Percentiles rank a stretch among this genome's conserved stretches.
These are phyloP conservation scores for Aphanoascus verrucosus DNA, from an alignment of 2,329 filamentous ascomycete genomes.

Conservation along the genomic window DNA sequence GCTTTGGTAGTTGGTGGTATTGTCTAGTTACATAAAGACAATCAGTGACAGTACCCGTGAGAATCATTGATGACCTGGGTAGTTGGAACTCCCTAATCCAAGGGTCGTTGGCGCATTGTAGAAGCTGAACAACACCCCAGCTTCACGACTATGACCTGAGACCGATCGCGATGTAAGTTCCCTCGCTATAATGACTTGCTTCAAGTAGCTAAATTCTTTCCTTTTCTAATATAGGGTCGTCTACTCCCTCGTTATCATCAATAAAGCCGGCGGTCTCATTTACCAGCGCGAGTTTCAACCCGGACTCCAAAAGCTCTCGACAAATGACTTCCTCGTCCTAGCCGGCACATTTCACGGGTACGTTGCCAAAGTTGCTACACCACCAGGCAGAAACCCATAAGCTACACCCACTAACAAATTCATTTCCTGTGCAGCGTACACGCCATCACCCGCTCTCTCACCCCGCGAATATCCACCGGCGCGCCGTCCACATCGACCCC, in stretches of 20 bases:
- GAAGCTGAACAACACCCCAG: background rate
- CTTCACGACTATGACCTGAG: constrained; percentile 1
- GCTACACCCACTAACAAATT: background rate
- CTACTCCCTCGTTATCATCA: constrained; percentile 92
- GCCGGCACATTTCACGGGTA: constrained; percentile 96
- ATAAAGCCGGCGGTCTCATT: constrained; percentile 92
- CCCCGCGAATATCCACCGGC: constrained; percentile 30
- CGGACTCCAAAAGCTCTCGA: constrained; percentile 74
- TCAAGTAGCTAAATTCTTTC: background rate
- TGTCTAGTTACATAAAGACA: background rate
- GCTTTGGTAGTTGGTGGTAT: background rate
- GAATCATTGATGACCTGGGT: background rate
- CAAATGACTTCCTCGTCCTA: constrained; percentile 93
- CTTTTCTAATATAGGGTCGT: constrained; percentile 57
- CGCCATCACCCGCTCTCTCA: constrained; percentile 50
- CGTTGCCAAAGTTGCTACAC: constrained; percentile 16
- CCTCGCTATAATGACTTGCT: background rate
- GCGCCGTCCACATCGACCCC: constrained; percentile 22
- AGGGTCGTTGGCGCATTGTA: background rate
- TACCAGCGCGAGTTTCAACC: constrained; percentile 92
- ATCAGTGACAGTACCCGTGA: background rate
- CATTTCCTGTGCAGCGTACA: constrained; percentile 42
- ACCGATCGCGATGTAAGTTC: constrained; percentile 4
- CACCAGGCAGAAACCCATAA: background rate
- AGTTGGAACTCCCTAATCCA: background rate